Percentiles rank a stretch among this genome's conserved stretches.
Conservation (phyloP, 768 basidiomycete species). For the Pisolithus albus region DNA sequence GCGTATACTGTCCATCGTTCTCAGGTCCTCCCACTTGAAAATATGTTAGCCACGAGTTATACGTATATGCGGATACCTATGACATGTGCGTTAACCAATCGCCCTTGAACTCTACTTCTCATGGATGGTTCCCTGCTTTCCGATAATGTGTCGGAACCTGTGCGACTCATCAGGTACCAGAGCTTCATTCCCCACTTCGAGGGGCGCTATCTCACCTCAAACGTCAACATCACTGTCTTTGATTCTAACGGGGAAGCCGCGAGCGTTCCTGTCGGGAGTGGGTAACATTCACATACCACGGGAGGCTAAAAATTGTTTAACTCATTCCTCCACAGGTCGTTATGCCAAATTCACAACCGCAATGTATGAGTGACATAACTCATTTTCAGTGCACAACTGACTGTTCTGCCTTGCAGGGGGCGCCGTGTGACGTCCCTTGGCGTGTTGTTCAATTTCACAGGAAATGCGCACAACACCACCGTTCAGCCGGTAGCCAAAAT, state of each 20-base stretch:
- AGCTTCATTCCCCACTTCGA: constrained; percentile 62
- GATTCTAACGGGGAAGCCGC: constrained; percentile 31
- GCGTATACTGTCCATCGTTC: constrained; percentile 18
- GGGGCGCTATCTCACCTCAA: constrained; percentile 76
- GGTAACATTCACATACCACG: constrained; percentile 4
- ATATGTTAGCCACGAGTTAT: constrained; percentile 67
- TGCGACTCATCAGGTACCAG: constrained; percentile 35
- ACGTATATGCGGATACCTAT: constrained; percentile 56
- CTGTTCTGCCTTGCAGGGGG: constrained; percentile 34
- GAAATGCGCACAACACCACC: constrained; percentile 62
- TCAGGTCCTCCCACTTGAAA: not conserved
- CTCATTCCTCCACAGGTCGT: constrained; percentile 38
- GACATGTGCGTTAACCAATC: constrained; percentile 45
- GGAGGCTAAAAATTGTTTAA: constrained; percentile 19
- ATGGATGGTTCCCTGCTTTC: not conserved
- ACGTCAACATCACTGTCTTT: constrained; percentile 74
- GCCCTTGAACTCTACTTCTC: not conserved
- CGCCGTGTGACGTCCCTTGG: constrained; percentile 73
- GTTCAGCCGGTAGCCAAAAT: constrained; percentile 69
- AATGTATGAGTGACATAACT: constrained; percentile 39
- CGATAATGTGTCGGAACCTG: not conserved
- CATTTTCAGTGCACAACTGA: not conserved
- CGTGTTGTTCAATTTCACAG: constrained; percentile 69
- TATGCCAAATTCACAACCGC: constrained; percentile 68
- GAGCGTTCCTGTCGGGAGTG: constrained; percentile 43